phyloP scores from a whole-genome alignment of 768 basidiomycete species.

The Lanmaoa pseudosensibilis region DNA sequence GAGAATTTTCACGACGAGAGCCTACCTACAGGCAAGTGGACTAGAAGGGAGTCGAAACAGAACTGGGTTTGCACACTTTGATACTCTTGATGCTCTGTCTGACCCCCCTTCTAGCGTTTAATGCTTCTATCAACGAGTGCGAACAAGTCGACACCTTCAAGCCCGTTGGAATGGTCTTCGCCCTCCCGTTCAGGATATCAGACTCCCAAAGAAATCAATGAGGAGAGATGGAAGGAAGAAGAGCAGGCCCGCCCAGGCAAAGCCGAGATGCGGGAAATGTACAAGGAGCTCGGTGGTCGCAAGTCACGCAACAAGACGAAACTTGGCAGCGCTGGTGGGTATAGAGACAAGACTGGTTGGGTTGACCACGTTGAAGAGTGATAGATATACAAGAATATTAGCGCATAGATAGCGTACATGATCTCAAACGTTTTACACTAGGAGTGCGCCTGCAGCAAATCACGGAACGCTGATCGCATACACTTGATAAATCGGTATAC shows the following conservation, averaged over 20 bases:
- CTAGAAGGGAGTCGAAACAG: constrained; percentile 90
- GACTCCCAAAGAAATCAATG: constrained; percentile 75
- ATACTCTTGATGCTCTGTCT: constrained; percentile 10
- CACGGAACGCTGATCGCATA: constrained; percentile 56
- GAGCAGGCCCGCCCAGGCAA: constrained; percentile 65
- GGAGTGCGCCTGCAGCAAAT: constrained; percentile 10
- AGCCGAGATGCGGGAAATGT: constrained; percentile 85
- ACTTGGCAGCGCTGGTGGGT: constrained; percentile 59
- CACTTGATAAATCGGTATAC: constrained; percentile 70
- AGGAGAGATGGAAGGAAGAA: constrained; percentile 68
- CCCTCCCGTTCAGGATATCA: constrained; percentile 61
- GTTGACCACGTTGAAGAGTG: constrained; percentile 39
- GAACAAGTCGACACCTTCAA: constrained; percentile 43
- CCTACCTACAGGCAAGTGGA: constrained; percentile 84
- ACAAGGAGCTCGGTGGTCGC: constrained; percentile 86
- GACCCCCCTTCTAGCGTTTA: constrained; percentile 47
- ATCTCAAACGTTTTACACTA: not conserved
- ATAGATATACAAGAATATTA: not conserved
- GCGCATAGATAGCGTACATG: not conserved
- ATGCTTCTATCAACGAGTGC: constrained; percentile 42
- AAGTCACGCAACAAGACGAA: constrained; percentile 77
- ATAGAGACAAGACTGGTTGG: constrained; percentile 82
- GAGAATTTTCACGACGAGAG: constrained; percentile 83
- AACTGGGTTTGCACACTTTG: constrained; percentile 59
- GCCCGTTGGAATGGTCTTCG: constrained; percentile 49